phyloP scores from a whole-genome alignment of 1,284 basidiomycete species.

The Ganoderma leucocontextum region DNA sequence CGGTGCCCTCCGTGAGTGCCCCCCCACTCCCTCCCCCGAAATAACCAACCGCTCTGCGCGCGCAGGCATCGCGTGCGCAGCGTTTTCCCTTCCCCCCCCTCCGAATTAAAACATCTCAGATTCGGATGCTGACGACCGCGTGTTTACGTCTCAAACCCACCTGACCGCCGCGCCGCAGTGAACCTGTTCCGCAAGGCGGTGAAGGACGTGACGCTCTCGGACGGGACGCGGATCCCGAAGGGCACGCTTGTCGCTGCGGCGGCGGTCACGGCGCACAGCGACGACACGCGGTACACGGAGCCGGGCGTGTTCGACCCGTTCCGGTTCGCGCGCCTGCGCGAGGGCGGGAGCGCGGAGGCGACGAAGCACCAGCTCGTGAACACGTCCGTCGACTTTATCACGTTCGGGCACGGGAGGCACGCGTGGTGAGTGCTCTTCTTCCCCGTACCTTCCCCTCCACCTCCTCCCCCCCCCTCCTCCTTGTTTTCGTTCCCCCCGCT shows the following conservation, averaged over 20 bases:
- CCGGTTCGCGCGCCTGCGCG: slow-evolving; percentile 54
- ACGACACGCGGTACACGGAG: slow-evolving; percentile 51
- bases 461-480: background rate
- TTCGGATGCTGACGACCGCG: background rate
- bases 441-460: no score
- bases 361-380: slow-evolving; percentile 42
- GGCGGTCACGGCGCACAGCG: slow-evolving; percentile 50
- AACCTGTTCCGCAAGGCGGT: slow-evolving; percentile 40
- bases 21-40: background rate
- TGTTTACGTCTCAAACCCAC: background rate
- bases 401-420: slow-evolving; percentile 43
- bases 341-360: slow-evolving; percentile 34
- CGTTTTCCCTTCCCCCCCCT: background rate
- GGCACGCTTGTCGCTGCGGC: slow-evolving; percentile 53
- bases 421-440: slow-evolving; percentile 38
- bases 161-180: slow-evolving; percentile 19
- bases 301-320: slow-evolving; percentile 53
- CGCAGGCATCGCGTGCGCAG: background rate
- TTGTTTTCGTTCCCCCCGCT: no score
- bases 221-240: slow-evolving; percentile 53
- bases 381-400: slow-evolving; percentile 40
- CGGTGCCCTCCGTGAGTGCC: slow-evolving; percentile 24
- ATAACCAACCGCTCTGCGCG: background rate
- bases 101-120: background rate
- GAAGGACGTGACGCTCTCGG: slow-evolving; percentile 49